These are phyloP conservation scores for Rhodosporidiobolus sp. DNA, from an alignment of 768 basidiomycete species.

Conservation along the genomic window DNA sequence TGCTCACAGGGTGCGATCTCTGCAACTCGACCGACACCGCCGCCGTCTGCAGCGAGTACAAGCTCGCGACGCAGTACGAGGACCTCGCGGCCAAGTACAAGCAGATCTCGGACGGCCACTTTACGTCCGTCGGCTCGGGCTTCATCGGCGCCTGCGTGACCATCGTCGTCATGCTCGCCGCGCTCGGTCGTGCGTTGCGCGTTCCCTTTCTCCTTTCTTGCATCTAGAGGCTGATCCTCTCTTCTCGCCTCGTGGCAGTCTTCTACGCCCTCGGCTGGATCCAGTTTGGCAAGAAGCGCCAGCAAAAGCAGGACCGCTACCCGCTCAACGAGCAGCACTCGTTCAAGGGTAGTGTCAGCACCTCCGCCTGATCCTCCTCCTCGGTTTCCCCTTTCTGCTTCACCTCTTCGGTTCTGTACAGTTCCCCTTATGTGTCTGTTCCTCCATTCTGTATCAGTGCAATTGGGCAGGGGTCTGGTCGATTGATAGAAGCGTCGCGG, in stretches of 20 bases:
- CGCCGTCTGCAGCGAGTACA: slow-evolving; percentile 9
- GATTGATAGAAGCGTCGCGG: too few species aligned
- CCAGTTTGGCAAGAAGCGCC: slow-evolving; percentile 7
- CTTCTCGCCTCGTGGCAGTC: background rate
- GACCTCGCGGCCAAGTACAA: slow-evolving; percentile 24
- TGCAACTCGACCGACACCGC: slow-evolving; percentile 18
- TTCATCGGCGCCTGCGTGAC: slow-evolving; percentile 45
- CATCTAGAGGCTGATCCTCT: background rate
- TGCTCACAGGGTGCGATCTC: slow-evolving; percentile 28
- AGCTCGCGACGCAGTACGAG: slow-evolving; percentile 22
- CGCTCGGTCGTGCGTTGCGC: slow-evolving; percentile 15
- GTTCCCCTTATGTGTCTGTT: too few species aligned
- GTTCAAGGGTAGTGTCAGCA: slow-evolving; percentile 11
- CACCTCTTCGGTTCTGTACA: too few species aligned
- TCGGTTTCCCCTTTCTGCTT: too few species aligned
- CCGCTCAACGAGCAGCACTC: slow-evolving; percentile 9
- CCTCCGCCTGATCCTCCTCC: background rate
- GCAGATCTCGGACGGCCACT: slow-evolving; percentile 29
- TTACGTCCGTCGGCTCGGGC: slow-evolving; percentile 43
- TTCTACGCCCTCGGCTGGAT: slow-evolving; percentile 16
- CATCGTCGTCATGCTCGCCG: slow-evolving; percentile 26
- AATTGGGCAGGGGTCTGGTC: too few species aligned
- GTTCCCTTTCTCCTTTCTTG: background rate
- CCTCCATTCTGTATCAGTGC: too few species aligned
- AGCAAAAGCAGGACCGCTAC: slow-evolving; percentile 3